phyloP scores from a whole-genome alignment of 257 asterid species.

The Primulina eburnea region DNA sequence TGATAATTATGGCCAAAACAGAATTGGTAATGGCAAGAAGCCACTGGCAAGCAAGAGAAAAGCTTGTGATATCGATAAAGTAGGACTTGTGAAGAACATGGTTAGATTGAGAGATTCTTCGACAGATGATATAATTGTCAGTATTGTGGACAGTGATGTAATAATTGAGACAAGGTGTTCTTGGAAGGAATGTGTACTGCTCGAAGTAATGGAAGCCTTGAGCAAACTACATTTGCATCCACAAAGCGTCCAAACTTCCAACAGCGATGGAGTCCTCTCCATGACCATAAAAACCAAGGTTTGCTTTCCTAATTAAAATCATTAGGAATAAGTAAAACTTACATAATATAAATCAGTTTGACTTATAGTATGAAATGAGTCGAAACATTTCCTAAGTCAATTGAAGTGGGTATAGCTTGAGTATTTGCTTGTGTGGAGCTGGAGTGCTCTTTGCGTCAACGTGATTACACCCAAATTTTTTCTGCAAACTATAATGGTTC shows the following conservation, averaged over 20 bases:
- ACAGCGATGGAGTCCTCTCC: conserved; percentile 55
- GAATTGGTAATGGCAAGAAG: conserved; percentile 33
- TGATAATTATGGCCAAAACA: conserved; percentile 46
- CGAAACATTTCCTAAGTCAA: background rate
- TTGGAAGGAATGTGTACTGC: conserved; percentile 52
- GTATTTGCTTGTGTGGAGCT: background rate
- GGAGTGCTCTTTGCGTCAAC: no score
- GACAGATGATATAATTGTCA: conserved; percentile 43
- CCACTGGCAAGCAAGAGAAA: conserved; percentile 58
- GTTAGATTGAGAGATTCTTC: conserved; percentile 34
- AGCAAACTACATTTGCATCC: conserved; percentile 50
- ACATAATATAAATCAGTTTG: background rate
- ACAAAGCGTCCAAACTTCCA: conserved; percentile 62
- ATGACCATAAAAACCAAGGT: conserved; percentile 75
- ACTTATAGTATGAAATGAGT: background rate
- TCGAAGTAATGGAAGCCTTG: conserved; percentile 55
- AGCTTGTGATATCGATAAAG: conserved; percentile 37
- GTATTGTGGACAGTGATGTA: conserved; percentile 46
- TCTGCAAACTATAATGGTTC: no score
- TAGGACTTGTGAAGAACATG: conserved; percentile 34
- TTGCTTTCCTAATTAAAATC: conserved; percentile 13
- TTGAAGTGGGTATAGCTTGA: background rate
- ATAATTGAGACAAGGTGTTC: conserved; percentile 58
- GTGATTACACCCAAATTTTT: no score
- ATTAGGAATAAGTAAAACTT: background rate